A percentile compares a stretch with the other conserved stretches of the same genome.
Conservation (phyloP, 495 filamentous ascomycete genomes). For the Penicillium desertorum region DNA sequence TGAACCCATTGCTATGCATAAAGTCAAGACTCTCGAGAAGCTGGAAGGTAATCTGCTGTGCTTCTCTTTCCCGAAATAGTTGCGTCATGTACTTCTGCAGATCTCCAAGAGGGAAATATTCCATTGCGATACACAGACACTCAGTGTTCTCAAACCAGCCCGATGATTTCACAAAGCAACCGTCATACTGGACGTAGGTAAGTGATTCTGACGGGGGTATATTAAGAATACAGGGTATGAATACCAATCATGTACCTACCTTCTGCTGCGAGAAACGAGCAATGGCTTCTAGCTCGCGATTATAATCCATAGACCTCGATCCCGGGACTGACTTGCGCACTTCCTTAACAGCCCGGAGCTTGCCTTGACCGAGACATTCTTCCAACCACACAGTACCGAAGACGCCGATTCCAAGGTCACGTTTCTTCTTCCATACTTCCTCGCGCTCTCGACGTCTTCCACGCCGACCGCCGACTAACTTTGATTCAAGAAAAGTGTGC, state of each 20-base stretch:
- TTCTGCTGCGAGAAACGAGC: slow-evolving; percentile 10
- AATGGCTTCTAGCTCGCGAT: neutral
- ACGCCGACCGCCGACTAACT: neutral
- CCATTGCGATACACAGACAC: slow-evolving; percentile 28
- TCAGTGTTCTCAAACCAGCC: slow-evolving; percentile 18
- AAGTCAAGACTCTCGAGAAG: slow-evolving; percentile 26
- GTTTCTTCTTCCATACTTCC: neutral
- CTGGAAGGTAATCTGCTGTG: slow-evolving; percentile 20
- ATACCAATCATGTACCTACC: slow-evolving; percentile 3
- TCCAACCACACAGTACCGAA: slow-evolving; percentile 20
- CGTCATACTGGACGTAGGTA: neutral
- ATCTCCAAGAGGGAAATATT: slow-evolving; percentile 29
- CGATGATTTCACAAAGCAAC: slow-evolving; percentile 7
- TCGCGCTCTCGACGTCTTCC: neutral
- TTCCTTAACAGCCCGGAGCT: slow-evolving; percentile 19
- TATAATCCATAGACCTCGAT: neutral
- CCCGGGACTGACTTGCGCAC: slow-evolving; percentile 2
- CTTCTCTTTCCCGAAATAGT: slow-evolving; percentile 20
- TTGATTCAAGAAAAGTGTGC: slow-evolving; percentile 23
- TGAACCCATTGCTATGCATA: slow-evolving; percentile 28
- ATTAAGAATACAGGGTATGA: neutral
- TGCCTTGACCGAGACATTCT: slow-evolving; percentile 5
- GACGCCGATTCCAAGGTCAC: slow-evolving; percentile 11
- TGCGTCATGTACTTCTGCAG: slow-evolving; percentile 8
- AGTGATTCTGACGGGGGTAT: neutral